phyloP scores from a whole-genome alignment of 495 filamentous ascomycete genomes.

The Neurospora pannonica region DNA sequence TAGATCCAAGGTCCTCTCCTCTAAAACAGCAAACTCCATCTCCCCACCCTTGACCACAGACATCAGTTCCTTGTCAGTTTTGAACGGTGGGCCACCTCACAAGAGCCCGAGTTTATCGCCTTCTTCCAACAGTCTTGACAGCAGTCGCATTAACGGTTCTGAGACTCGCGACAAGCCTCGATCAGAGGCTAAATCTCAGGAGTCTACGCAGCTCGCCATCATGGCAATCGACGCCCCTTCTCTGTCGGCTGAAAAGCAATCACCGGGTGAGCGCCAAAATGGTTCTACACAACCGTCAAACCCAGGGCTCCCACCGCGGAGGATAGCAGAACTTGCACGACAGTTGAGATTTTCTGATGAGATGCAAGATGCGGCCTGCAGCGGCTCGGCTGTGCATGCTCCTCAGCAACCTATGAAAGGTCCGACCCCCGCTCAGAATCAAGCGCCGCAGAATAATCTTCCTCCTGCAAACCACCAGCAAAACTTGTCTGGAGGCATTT shows the following conservation, averaged over 20 bases:
- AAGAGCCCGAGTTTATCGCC: constrained; percentile 10
- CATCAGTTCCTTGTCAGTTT: not conserved
- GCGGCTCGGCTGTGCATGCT: not conserved
- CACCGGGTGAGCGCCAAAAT: not conserved
- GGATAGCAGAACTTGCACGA: not conserved
- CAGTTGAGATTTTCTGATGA: not conserved
- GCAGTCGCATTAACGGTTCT: not conserved
- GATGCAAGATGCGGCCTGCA: not conserved
- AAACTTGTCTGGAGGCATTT: not conserved
- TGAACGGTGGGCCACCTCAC: constrained; percentile 6
- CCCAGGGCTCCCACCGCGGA: not conserved
- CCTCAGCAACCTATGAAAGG: not conserved
- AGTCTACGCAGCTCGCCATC: not conserved
- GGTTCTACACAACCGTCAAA: not conserved
- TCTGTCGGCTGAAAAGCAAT: not conserved
- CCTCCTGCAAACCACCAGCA: not conserved
- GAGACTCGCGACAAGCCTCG: not conserved
- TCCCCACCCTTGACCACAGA: not conserved
- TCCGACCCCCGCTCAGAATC: not conserved
- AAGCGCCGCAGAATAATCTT: not conserved
- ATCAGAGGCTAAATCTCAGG: not conserved
- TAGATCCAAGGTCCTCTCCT: not conserved
- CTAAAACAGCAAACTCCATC: not conserved
- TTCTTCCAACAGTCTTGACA: not conserved
- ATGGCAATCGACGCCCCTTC: not conserved